A percentile compares a stretch with the other conserved stretches of the same genome.
phyloP scores from a whole-genome alignment of 441 rosid genomes.

The Corymbia citriodora region DNA sequence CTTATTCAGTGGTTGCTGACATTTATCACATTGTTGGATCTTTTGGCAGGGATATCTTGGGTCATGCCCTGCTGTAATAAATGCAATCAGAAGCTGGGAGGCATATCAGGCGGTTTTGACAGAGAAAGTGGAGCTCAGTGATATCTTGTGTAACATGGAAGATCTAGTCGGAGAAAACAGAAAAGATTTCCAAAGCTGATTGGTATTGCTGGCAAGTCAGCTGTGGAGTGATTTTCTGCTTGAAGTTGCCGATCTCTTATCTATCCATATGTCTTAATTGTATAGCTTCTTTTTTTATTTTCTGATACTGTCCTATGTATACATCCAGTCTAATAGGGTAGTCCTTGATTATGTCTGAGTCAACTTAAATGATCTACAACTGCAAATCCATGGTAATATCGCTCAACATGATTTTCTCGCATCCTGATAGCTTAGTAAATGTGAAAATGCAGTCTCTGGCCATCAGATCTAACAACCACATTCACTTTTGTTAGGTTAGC shows the following conservation, averaged over 20 bases:
- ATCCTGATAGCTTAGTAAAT: background rate
- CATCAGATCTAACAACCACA: background rate
- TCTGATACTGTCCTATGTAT: background rate
- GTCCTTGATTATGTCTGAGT: background rate
- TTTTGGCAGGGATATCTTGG: background rate
- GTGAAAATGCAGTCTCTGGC: background rate
- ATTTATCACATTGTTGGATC: background rate
- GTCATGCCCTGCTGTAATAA: background rate
- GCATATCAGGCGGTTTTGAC: background rate
- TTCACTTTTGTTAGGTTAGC: background rate
- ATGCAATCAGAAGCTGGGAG: background rate
- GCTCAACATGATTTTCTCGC: background rate
- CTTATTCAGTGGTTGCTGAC: background rate
- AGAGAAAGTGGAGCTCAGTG: background rate
- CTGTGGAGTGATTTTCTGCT: background rate
- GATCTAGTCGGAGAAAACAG: background rate
- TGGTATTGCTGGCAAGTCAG: background rate
- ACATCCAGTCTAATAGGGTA: background rate
- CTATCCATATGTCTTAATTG: background rate
- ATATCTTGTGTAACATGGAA: background rate
- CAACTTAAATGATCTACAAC: background rate
- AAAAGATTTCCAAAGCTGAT: background rate
- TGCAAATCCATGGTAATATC: background rate
- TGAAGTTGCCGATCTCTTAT: background rate
- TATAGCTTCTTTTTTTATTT: background rate